Conservation (phyloP, 768 basidiomycete genomes). For the Lyophyllum atratum region DNA sequence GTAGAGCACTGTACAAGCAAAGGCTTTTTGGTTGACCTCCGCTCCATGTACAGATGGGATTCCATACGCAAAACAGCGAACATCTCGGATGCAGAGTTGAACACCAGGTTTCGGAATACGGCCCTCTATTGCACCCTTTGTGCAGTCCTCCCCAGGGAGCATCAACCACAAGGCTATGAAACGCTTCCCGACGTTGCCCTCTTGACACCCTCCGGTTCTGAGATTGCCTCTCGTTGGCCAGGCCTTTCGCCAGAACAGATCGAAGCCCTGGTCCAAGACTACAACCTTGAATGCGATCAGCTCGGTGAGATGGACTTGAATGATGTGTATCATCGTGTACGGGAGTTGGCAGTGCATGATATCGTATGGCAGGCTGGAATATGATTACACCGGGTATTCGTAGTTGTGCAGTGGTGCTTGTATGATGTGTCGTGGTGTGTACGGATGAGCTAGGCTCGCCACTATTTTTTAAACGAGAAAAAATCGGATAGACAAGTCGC, state of each 20-base stretch:
- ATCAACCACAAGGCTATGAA: constrained; percentile 48
- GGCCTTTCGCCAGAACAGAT: constrained; percentile 70
- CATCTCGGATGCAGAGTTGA: constrained; percentile 77
- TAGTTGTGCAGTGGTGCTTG: not conserved
- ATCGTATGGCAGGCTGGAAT: constrained; percentile 34
- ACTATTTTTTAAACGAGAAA: constrained; percentile 22
- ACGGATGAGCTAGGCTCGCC: not conserved
- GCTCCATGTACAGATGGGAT: constrained; percentile 62
- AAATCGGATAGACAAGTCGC: constrained; percentile 31
- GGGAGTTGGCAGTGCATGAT: constrained; percentile 60
- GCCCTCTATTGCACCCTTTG: constrained; percentile 72
- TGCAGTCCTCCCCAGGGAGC: constrained; percentile 43
- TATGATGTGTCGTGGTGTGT: not conserved
- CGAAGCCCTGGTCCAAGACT: constrained; percentile 60
- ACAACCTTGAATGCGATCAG: constrained; percentile 57
- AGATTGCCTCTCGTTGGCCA: constrained; percentile 73
- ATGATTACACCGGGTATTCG: constrained; percentile 12
- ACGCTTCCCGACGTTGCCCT: constrained; percentile 61
- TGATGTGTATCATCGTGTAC: constrained; percentile 62
- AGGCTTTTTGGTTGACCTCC: not conserved
- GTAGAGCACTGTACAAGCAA: constrained; percentile 25
- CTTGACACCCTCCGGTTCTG: constrained; percentile 54
- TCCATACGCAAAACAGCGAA: constrained; percentile 71
- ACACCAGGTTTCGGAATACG: constrained; percentile 67
- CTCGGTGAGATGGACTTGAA: constrained; percentile 61